Base-by-base conservation (phyloP, 768 basidiomycete genomes). In the Pleurotus pulmonarius region DNA sequence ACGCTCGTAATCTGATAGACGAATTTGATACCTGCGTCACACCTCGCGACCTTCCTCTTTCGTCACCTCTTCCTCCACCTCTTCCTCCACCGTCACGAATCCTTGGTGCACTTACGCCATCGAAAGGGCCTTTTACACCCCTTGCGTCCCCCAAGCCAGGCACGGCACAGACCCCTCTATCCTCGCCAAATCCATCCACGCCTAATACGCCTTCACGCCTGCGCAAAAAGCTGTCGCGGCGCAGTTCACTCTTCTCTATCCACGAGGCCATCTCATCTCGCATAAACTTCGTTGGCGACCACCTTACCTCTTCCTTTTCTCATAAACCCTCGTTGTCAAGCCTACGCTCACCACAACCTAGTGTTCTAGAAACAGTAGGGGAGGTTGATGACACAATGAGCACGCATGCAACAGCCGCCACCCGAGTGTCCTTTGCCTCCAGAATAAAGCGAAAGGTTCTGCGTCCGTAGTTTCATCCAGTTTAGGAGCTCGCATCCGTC, bases 211-310 rank as follows among this genome's bases (percentile, higher is more conserved):
- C 29, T n/a, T 49, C 46, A 6, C 48, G 48, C 26, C 38, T 53
- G 38, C 51, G 24, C 38, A 43, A 18, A 25, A 53, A n/a, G 8
- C 18, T n/a, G 39, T 53, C 51, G 24, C 51, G 41, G 5, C 37
- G 51, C 16, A 53, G 51, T 39, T 53, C 51, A 5, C 51, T 53
- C n/a, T 53, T 53, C 51, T 53, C 51, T 39, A 53, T 53, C 15
- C 41, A 37, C 9, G 51, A 53, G 24, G 51, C 51, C 20, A 53
- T 53, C 15, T 53, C 51, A 16, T 53, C 51, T 18, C 37, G 39
- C 13, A 53, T 53, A 11, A 53, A 39, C 22, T 53, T 41, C 22
- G 51, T 53, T 20, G 24, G 51, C 39, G 51, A 53, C 39, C 51
- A 53, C 39, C 34, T 53, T 7, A 37, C 39, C 12, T 41, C 37